Percentiles rank a stretch among this genome's conserved stretches.
phyloP scores from a whole-genome alignment of 495 filamentous ascomycete species.

The Neohortaea acidophila region DNA sequence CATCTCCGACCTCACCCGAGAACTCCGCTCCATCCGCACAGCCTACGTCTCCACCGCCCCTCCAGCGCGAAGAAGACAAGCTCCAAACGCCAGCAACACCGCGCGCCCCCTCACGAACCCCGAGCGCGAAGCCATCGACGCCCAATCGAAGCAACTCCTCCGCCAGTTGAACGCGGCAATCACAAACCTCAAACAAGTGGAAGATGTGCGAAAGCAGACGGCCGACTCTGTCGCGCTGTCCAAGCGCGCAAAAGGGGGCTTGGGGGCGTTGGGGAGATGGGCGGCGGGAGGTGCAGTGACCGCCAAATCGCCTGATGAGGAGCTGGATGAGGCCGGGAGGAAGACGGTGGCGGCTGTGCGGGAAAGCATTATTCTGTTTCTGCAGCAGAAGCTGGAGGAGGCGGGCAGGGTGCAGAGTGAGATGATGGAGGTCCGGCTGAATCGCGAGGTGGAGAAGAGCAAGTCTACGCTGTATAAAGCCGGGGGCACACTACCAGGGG shows the following conservation, averaged over 20 bases:
- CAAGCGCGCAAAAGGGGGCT: constrained; percentile 40
- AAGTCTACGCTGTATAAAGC: constrained; percentile 67
- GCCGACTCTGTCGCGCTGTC: constrained; percentile 47
- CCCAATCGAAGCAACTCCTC: constrained; percentile 64
- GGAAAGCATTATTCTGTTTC: constrained; percentile 69
- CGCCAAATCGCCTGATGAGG: constrained; percentile 46
- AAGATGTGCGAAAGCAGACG: constrained; percentile 64
- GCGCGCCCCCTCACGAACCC: constrained; percentile 29
- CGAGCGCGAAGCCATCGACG: constrained; percentile 54
- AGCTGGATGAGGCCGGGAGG: constrained; percentile 50
- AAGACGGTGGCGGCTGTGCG: constrained; percentile 45
- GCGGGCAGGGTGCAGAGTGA: constrained; percentile 59
- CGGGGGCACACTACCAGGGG: constrained; percentile 3
- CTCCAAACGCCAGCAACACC: constrained; percentile 25
- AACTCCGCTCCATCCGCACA: constrained; percentile 70
- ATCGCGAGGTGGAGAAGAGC: constrained; percentile 73
- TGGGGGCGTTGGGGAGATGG: constrained; percentile 55
- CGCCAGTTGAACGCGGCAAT: constrained; percentile 67
- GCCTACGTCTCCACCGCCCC: constrained; percentile 71
- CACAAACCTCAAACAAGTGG: constrained; percentile 59
- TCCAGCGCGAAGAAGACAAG: constrained; percentile 34
- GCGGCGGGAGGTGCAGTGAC: constrained; percentile 39
- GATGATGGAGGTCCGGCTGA: constrained; percentile 83
- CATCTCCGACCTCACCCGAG: constrained; percentile 56
- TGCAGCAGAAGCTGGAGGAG: constrained; percentile 57